Percentiles rank a stretch among this genome's conserved stretches.
phyloP scores from a whole-genome alignment of 2,329 filamentous ascomycete genomes.

The Juglanconis sp. region DNA sequence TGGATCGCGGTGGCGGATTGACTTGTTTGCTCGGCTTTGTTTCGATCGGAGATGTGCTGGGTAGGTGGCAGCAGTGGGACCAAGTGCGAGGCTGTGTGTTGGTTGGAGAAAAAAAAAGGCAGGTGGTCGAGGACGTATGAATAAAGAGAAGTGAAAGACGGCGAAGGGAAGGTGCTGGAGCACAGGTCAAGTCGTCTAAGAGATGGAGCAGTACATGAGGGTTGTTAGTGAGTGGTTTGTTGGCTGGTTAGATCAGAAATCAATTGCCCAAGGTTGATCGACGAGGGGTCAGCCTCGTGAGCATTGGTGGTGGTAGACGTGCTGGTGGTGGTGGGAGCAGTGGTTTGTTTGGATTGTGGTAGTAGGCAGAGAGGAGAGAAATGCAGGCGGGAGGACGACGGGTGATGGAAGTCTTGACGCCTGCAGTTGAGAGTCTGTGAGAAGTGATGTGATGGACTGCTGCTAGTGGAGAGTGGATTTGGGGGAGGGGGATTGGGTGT shows the following conservation, averaged over 20 bases:
- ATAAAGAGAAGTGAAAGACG: conserved; percentile 5
- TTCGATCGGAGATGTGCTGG: not conserved
- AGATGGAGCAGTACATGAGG: not conserved
- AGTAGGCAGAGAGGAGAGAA: not conserved
- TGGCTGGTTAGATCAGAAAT: conserved; percentile 2
- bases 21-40: not conserved
- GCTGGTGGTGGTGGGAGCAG: not conserved
- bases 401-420: not conserved
- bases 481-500: not conserved
- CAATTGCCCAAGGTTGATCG: not conserved
- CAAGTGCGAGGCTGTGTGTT: not conserved
- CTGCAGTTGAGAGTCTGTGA: not conserved
- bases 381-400: not conserved
- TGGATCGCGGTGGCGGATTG: not conserved
- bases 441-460: not conserved
- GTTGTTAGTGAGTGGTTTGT: not conserved
- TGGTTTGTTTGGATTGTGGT: not conserved
- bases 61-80: not conserved
- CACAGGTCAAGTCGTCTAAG: not conserved
- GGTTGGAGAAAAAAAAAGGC: conserved; percentile 1
- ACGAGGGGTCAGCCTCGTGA: conserved; percentile 6
- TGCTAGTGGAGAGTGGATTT: not conserved
- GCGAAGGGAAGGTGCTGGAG: conserved; percentile 2
- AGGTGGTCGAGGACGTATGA: conserved; percentile 7
- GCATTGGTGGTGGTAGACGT: not conserved